Evolutionary conservation across 2,329 filamentous ascomycete species (phyloP), one percentile per base, ranked within the genome.

Genomic region (Beauveria brongniartii): DNA sequence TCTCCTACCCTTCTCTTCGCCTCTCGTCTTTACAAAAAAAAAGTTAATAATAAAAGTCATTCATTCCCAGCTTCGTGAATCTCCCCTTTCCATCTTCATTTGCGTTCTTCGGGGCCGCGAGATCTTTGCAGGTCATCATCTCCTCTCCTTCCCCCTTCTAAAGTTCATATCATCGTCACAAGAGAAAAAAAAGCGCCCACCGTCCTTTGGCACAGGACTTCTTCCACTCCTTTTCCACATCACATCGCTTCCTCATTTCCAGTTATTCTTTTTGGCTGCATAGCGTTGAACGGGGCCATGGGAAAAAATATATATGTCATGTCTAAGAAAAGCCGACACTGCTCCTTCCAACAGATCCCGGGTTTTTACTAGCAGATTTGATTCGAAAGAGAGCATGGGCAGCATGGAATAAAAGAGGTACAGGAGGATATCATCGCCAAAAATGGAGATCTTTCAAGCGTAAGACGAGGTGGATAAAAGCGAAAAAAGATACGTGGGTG

Each of bases 391-490:
- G 28, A 40, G 26, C 30, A 40, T 52, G 26, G 14, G 20, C 16
- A 30, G 34, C 48, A 59, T 22, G 5, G 22, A 61, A 50, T 34
- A 52, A 37, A 59, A 54, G 30, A 22, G 59, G 43, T 30, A 56
- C 41, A 60, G 24, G 55, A 55, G 60, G 47, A 62, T 59, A 60
- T 55, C 53, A 53, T 41, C 52, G 53, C 43, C 47, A 62, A 55
- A 55, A 52, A 44, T 43, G 50, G 54, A 50, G 55, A 48, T 52
- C 43, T 37, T 52, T 43, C 34, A 61, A 51, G 26, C 52, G 51
- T 28, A 48, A 59, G 40, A 24, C 44, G 41, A 46, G 16, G 55
- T 24, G 56, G 22, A 53, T 26, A 28, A 61, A 47, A 50, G 54
- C 40, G 56, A 52, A 62, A 30, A 61, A 63, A 30, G 26, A 59